These are phyloP conservation scores for Solanum corneliomulleri DNA, from an alignment of 257 asterid species.

Conservation along the genomic window DNA sequence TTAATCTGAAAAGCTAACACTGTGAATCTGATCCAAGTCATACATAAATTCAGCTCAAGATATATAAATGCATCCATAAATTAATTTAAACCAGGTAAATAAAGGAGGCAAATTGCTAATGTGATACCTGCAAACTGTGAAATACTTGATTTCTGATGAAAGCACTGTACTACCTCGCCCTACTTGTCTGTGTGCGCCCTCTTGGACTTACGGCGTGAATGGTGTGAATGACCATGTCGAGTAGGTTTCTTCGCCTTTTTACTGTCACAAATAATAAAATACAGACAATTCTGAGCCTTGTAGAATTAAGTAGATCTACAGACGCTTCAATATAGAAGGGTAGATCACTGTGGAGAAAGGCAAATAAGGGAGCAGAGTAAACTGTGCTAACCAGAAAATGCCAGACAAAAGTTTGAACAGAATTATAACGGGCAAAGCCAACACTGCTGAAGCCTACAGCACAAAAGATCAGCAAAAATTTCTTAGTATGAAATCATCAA, in stretches of 20 bases:
- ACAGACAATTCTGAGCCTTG: not conserved
- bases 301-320: not conserved
- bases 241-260: constrained; percentile 21
- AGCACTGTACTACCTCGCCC: not conserved
- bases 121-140: not conserved
- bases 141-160: not conserved
- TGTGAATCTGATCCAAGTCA: not conserved
- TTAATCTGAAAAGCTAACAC: not conserved
- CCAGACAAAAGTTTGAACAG: constrained; percentile 31
- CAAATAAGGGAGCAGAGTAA: not conserved
- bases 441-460: constrained; percentile 61
- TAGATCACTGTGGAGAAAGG: not conserved
- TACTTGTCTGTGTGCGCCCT: constrained; percentile 33
- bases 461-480: not conserved
- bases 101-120: not conserved
- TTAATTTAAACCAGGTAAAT: not conserved
- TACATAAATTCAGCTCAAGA: not conserved
- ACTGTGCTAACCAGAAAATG: constrained; percentile 41
- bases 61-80: not conserved
- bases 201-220: constrained; percentile 33
- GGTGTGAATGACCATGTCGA: constrained; percentile 22
- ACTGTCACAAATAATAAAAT: constrained; percentile 21
- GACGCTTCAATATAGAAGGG: not conserved
- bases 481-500: not conserved
- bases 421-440: constrained; percentile 59